A percentile compares a stretch with the other conserved stretches of the same genome.
phyloP scores from a whole-genome alignment of 2,329 filamentous ascomycete species.

The Emmonsiellopsis sp. region DNA sequence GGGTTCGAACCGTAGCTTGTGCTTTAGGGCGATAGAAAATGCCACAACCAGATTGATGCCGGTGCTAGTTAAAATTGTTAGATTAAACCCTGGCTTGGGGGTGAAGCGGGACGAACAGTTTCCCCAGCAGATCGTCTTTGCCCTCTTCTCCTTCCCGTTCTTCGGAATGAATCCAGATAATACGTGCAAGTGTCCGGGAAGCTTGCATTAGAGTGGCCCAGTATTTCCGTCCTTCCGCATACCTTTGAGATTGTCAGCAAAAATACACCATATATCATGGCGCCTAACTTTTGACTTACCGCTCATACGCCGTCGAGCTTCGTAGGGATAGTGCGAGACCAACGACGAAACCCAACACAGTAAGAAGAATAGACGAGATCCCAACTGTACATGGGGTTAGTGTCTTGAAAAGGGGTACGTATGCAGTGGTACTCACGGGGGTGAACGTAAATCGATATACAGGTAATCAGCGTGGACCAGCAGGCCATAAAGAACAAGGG shows the following conservation, averaged over 20 bases:
- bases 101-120: conserved; percentile 39
- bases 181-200: conserved; percentile 52
- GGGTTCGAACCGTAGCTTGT: conserved; percentile 75
- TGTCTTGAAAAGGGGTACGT: conserved; percentile 3
- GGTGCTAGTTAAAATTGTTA: conserved; percentile 31
- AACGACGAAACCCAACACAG: conserved; percentile 73
- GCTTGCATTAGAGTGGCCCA: conserved; percentile 51
- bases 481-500: conserved; percentile 53
- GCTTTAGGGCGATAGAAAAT: conserved; percentile 70
- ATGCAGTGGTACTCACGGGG: conserved; percentile 21
- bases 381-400: conserved; percentile 30
- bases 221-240: conserved; percentile 53
- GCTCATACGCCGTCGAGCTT: conserved; percentile 68
- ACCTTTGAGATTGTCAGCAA: conserved; percentile 22
- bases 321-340: conserved; percentile 70
- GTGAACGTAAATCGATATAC: conserved; percentile 42
- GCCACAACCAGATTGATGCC: conserved; percentile 70
- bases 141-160: conserved; percentile 50
- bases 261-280: background rate
- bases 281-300: conserved; percentile 25
- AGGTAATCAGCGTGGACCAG: conserved; percentile 60
- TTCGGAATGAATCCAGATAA: conserved; percentile 71
- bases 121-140: conserved; percentile 61
- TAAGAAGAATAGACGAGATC: conserved; percentile 57
- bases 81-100: background rate